A percentile compares a stretch with the other conserved stretches of the same genome.
Conservation (phyloP, 2,329 filamentous ascomycete genomes). For the Keithomyces neogunnii region DNA sequence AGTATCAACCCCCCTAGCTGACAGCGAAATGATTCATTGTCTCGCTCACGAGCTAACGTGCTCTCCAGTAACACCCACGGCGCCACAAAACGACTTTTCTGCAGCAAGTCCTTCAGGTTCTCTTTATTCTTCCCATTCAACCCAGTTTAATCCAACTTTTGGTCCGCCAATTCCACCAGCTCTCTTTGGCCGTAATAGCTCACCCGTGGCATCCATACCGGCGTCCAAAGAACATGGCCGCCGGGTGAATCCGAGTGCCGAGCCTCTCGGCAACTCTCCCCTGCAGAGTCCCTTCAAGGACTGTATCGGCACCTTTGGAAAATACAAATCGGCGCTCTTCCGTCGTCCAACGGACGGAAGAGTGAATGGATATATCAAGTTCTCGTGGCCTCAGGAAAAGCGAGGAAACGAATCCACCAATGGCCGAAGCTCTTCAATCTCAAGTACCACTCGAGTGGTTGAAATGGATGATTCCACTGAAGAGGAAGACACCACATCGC, state of each 20-base stretch:
- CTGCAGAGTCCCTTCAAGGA: constrained; percentile 25
- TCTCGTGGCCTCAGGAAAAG: constrained; percentile 22
- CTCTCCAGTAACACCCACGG: constrained; percentile 15
- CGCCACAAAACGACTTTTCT: constrained; percentile 10
- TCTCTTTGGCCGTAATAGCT: not conserved
- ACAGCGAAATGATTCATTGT: constrained; percentile 17
- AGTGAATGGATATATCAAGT: constrained; percentile 31
- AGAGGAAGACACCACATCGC: not conserved
- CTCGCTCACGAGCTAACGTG: constrained; percentile 19
- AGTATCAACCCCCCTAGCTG: not conserved
- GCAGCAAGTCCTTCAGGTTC: not conserved
- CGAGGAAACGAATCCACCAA: not conserved
- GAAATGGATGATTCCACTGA: constrained; percentile 1
- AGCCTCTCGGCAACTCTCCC: constrained; percentile 1
- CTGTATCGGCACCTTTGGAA: constrained; percentile 19
- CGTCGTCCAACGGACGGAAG: constrained; percentile 22
- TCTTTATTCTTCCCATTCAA: not conserved
- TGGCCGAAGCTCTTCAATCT: not conserved
- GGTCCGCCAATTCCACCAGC: not conserved
- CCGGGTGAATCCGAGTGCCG: constrained; percentile 4
- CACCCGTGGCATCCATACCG: not conserved
- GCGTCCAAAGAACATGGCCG: not conserved
- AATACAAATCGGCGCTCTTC: constrained; percentile 15
- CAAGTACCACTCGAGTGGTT: not conserved
- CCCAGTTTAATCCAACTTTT: not conserved